These are phyloP conservation scores for Trypanosoma theileri DNA, from an alignment of 208 protist species.

Conservation along the genomic window DNA sequence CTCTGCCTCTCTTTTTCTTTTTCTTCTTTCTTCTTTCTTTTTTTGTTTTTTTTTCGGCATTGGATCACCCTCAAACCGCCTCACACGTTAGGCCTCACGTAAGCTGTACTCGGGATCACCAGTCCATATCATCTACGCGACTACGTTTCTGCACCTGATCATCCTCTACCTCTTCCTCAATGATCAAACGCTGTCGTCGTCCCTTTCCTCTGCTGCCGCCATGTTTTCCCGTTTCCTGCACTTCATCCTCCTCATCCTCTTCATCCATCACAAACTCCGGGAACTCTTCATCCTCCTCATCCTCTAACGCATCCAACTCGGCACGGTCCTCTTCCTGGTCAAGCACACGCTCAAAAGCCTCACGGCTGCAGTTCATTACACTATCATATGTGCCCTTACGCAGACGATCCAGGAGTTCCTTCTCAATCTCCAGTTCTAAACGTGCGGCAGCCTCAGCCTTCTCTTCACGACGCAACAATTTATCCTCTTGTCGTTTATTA, in stretches of 20 bases:
- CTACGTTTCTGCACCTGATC: conserved; percentile 50
- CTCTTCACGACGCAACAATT: conserved; percentile 92
- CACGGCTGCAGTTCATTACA: conserved; percentile 90
- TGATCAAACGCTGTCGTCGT: conserved; percentile 67
- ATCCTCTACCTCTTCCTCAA: conserved; percentile 86
- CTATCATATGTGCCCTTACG: conserved; percentile 92
- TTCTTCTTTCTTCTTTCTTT: not conserved
- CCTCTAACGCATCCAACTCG: conserved; percentile 71
- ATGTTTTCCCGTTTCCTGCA: conserved; percentile 21
- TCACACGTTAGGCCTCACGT: no score
- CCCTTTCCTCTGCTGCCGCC: conserved; percentile 18
- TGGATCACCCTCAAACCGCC: no score
- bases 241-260: conserved; percentile 75
- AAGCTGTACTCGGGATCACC: conserved; percentile 37
- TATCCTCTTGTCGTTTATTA: conserved; percentile 97
- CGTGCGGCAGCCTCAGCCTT: conserved; percentile 97
- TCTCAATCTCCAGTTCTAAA: conserved; percentile 96
- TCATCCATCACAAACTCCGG: conserved; percentile 91
- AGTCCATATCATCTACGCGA: conserved; percentile 72
- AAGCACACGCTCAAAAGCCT: conserved; percentile 85
- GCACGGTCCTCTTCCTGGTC: conserved; percentile 85
- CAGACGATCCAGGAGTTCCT: conserved; percentile 97
- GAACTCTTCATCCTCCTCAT: conserved; percentile 85
- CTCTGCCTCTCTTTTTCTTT: not conserved
- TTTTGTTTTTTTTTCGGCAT: not conserved